Conservation (phyloP, 2,329 filamentous ascomycete genomes). For the Atkinsonella texensis region DNA sequence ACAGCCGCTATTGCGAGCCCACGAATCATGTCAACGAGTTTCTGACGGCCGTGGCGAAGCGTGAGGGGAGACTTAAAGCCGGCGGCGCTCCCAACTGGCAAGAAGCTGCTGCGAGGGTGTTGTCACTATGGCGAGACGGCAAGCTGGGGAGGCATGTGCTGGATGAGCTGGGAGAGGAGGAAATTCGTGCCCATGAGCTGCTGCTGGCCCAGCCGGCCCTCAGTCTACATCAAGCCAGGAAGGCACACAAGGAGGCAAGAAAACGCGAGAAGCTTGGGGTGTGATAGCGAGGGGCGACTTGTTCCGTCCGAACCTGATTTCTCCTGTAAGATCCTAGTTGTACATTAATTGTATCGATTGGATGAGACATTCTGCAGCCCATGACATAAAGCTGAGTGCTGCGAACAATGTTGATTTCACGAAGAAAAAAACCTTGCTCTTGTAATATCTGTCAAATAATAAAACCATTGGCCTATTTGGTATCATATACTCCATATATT, state of each 20-base stretch:
- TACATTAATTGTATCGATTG: background rate
- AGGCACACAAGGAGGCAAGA: conserved; percentile 48
- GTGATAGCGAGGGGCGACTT: background rate
- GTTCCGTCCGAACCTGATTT: background rate
- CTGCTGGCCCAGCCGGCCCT: conserved; percentile 33
- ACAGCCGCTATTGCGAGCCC: conserved; percentile 50
- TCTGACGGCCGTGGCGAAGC: conserved; percentile 56
- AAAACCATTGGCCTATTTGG: too few species aligned
- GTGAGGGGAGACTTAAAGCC: conserved; percentile 63
- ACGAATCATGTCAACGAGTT: conserved; percentile 77
- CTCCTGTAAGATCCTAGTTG: background rate
- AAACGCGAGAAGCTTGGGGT: conserved; percentile 27
- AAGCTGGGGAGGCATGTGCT: conserved; percentile 65
- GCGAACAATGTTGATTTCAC: background rate
- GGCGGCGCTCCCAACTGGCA: conserved; percentile 61
- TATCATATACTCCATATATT: too few species aligned
- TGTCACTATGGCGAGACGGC: conserved; percentile 73
- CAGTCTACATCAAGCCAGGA: conserved; percentile 59
- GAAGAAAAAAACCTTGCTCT: background rate
- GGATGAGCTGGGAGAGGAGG: conserved; percentile 57
- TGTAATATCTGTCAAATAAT: too few species aligned
- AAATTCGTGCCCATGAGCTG: conserved; percentile 37
- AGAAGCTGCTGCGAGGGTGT: conserved; percentile 64
- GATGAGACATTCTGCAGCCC: conserved; percentile 1
- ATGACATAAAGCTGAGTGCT: background rate